Percentiles rank a stretch among this genome's conserved stretches.
phyloP scores from a whole-genome alignment of 306 rosid genomes.

The Urtica urens region DNA sequence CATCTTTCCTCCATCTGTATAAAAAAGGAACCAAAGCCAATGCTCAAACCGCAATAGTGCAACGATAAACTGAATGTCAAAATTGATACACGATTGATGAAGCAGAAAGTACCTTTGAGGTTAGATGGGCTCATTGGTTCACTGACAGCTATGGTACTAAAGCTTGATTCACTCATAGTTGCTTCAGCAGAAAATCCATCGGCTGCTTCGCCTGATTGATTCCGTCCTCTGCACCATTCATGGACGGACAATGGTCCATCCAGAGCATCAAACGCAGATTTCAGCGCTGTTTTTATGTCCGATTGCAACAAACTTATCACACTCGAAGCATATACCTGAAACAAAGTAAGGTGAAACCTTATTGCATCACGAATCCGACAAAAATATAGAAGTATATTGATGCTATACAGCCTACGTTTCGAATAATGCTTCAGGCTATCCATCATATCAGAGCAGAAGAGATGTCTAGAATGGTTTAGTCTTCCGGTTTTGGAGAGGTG shows the following conservation, averaged over 20 bases:
- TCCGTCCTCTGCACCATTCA: constrained; percentile 97
- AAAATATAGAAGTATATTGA: not conserved
- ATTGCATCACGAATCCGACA: not conserved
- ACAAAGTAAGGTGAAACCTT: constrained; percentile 9
- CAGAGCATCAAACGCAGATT: constrained; percentile 73
- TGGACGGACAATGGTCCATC: constrained; percentile 86
- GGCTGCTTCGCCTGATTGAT: constrained; percentile 50
- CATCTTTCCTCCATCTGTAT: constrained; percentile 56
- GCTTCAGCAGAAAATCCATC: constrained; percentile 86
- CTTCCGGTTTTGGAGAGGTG: too few relatives aligned
- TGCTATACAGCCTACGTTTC: not conserved
- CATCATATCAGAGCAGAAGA: not conserved
- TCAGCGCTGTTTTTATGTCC: constrained; percentile 83
- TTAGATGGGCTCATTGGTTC: constrained; percentile 86
- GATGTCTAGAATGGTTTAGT: too few relatives aligned
- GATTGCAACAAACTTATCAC: constrained; percentile 85
- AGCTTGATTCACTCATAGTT: constrained; percentile 54
- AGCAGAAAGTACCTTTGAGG: constrained; percentile 81
- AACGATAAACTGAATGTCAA: not conserved
- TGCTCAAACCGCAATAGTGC: constrained; percentile 22
- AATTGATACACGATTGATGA: constrained; percentile 17
- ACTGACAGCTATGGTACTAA: constrained; percentile 18
- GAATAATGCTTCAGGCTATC: not conserved
- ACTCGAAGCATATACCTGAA: constrained; percentile 79
- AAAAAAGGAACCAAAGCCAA: constrained; percentile 31